Evolutionary conservation across 345 rosid species (phyloP).

Genomic region (Euphorbia lathyris): DNA sequence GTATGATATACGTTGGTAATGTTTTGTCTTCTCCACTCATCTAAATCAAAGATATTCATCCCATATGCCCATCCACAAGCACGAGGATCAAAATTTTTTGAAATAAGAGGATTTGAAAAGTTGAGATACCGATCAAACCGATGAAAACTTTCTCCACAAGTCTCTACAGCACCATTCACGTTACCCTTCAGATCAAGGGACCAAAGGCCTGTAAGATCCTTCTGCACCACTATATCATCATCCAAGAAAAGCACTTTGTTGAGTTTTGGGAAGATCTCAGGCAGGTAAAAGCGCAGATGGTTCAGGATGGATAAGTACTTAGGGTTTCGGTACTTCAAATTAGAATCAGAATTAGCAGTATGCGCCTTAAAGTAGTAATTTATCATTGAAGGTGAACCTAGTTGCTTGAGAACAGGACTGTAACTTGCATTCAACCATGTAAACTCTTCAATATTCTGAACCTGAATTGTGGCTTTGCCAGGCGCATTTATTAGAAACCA

Average conservation of each 20-base stretch:
- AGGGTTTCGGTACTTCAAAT: constrained; percentile 91
- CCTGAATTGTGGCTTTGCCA: constrained; percentile 75
- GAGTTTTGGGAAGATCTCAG: constrained; percentile 92
- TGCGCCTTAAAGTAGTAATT: constrained; percentile 92
- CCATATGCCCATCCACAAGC: constrained; percentile 99
- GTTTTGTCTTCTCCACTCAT: constrained; percentile 82
- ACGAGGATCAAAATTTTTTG: constrained; percentile 80
- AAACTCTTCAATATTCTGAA: constrained; percentile 88
- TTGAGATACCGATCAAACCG: constrained; percentile 96
- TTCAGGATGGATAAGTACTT: constrained; percentile 92
- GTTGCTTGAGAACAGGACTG: constrained; percentile 95
- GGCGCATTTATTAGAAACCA: constrained; percentile 92
- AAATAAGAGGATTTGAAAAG: constrained; percentile 90
- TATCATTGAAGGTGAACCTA: constrained; percentile 79
- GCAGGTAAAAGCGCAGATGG: constrained; percentile 96
- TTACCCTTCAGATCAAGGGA: constrained; percentile 86
- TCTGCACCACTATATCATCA: constrained; percentile 92
- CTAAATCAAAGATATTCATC: constrained; percentile 90
- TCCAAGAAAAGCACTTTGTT: constrained; percentile 86
- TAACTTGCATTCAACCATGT: constrained; percentile 92
- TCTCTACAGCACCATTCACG: constrained; percentile 98
- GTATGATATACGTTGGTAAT: constrained; percentile 83
- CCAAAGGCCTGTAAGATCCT: constrained; percentile 85
- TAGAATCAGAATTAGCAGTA: constrained; percentile 64
- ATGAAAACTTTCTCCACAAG: constrained; percentile 95